Percentiles rank a stretch among this genome's conserved stretches.
These are phyloP conservation scores for Mangifera indica DNA, from an alignment of 345 rosid genomes.

Conservation along the genomic window DNA sequence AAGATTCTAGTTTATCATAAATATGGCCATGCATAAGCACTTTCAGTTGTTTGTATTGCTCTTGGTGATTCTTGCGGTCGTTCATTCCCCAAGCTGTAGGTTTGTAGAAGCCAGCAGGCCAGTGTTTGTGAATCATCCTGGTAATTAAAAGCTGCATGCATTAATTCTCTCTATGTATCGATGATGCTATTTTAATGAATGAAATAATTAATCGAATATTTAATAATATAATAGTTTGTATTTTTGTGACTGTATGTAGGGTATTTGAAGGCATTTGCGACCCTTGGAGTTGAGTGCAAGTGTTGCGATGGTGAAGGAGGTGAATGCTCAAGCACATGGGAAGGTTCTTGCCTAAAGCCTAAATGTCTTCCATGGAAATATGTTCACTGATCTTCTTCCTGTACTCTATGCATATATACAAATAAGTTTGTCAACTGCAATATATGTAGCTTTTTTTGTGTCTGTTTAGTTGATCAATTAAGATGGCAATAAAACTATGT, in stretches of 20 bases:
- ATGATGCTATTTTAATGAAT: neutral
- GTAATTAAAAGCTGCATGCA: neutral
- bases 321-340: constrained; percentile 39
- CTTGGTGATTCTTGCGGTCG: neutral
- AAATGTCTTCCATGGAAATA: constrained; percentile 48
- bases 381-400: neutral
- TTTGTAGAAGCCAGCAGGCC: constrained; percentile 14
- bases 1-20: too few species aligned
- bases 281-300: constrained; percentile 43
- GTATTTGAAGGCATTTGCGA: constrained; percentile 24
- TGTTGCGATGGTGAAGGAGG: constrained; percentile 48
- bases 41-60: constrained; percentile 4
- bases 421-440: neutral
- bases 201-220: neutral
- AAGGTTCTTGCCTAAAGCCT: constrained; percentile 38
- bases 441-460: too few species aligned
- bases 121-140: neutral
- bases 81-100: neutral
- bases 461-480: too few species aligned
- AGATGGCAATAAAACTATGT: too few species aligned
- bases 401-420: neutral
- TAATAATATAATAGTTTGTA: neutral
- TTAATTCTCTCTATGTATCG: neutral
- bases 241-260: constrained; percentile 18
- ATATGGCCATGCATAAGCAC: constrained; percentile 2